Base-by-base conservation (phyloP, 2,329 filamentous ascomycete species). In the Aspergillus piperis region DNA sequence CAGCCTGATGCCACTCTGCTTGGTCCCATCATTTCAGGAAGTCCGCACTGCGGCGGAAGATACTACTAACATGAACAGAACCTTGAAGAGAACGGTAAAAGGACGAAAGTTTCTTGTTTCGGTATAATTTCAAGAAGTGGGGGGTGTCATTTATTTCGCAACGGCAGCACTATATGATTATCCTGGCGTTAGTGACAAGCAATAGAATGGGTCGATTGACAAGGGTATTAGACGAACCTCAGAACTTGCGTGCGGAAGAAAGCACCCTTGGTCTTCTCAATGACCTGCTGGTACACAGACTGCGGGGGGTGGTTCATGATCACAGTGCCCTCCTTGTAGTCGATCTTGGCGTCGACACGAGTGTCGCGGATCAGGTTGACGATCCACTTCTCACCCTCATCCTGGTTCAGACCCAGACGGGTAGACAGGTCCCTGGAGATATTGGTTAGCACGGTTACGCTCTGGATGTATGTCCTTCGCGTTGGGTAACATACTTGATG, bases 321-420 rank as follows among this genome's bases (percentile, higher is more conserved):
- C 56, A 99, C 95, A 57, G 95, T 98, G 74, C 95, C 95, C 81
- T 96, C 91, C 83, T 98, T 92, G 83, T 96, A 97, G 82, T 99
- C 95, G 76, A 98, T 98, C 87, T 99, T 99, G 73, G 95, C 95
- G 75, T 99, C 95, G 65, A 99, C 90, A 64, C 93, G 87, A 23
- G 95, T 99, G 81, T 99, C 95, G 66, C 95, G 90, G 80, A 99
- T 99, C 66, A 99, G 86, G 83, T 99, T 99, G 71, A 99, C 95
- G 73, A 99, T 99, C 95, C 95, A 99, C 84, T 99, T 99, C 87
- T 99, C 95, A 72, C 95, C 95, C 74, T 98, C 95, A 74, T 96
- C 92, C 71, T 93, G 89, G 75, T 90, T 92, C 66, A 99, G 85
- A 67, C 94, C 95, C 62, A 99, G 88, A 76, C 95, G 91, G 65